Evolutionary conservation across 352 stramenopile species (phyloP).

Genomic region (Blastocystis sp.): DNA sequence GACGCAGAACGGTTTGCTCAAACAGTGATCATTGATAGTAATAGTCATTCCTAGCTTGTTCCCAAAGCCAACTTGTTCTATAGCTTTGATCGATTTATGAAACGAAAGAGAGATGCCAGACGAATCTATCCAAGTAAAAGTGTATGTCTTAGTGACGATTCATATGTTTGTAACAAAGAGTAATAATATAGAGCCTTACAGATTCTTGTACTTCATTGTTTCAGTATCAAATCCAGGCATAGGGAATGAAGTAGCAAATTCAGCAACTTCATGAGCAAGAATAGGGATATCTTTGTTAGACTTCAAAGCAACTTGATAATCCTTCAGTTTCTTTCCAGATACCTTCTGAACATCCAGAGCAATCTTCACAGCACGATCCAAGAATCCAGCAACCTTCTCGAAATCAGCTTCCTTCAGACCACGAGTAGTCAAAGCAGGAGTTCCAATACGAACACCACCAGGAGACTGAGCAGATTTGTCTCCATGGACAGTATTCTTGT

Average conservation of each 20-base stretch:
- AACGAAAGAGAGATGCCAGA: neutral
- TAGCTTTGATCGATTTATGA: neutral
- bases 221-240: slow-evolving; percentile 87
- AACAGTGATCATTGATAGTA: neutral
- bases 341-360: slow-evolving; percentile 82
- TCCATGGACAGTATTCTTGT: slow-evolving; percentile 96
- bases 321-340: slow-evolving; percentile 64
- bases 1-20: slow-evolving; percentile 31
- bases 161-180: neutral
- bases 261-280: slow-evolving; percentile 80
- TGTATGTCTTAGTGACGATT: slow-evolving; percentile 9
- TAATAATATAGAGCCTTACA: slow-evolving; percentile 68
- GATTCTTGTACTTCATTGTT: slow-evolving; percentile 70
- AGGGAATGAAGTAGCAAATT: slow-evolving; percentile 82
- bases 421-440: slow-evolving; percentile 88
- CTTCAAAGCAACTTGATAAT: slow-evolving; percentile 70
- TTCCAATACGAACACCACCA: slow-evolving; percentile 88
- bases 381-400: slow-evolving; percentile 85
- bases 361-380: slow-evolving; percentile 86
- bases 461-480: slow-evolving; percentile 86
- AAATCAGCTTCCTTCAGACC: slow-evolving; percentile 92
- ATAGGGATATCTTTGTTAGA: slow-evolving; percentile 72
- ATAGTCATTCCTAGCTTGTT: neutral
- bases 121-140: slow-evolving; percentile 47
- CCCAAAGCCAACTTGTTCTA: slow-evolving; percentile 46